Base-by-base conservation (phyloP, 192 early-diverging fungal genomes). In the Funneliformis geosporum region DNA sequence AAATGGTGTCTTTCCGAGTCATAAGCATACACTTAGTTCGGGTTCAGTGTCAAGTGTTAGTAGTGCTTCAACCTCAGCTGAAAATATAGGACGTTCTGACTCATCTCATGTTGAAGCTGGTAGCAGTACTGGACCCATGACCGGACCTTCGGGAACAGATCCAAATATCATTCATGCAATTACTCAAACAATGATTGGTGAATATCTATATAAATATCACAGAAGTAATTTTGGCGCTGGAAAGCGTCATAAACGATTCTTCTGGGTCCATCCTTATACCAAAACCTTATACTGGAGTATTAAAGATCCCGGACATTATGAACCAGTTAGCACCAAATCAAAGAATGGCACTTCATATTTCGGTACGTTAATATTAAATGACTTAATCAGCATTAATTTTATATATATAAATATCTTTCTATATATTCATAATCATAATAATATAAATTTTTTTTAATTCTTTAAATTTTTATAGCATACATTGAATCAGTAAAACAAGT, bases 191-290 rank as follows among this genome's bases (percentile, higher is more conserved):
- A 95, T 95, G 93, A 91, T 95, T 39, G 93, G 93, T 8, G 88
- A 90, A 42, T 92, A 86, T 78, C 83, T 95, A 82, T 88, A 84
- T 85, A 95, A 95, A 83, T 93, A 90, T 74, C 93, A 92, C 27
- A 84, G 90, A 8, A 83, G 87, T 44, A 84, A 74, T 60, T 85
- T 88, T 47, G 85, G 84, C 0, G 80, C 86, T 23, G 93, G 92
- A 76, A 88, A 89, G 47, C 84, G 89, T 12, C 92, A 95, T 67
- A 70, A 85, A 75, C 88, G 93, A 14, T 95, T 89, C 86, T 93
- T 95, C 61, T 95, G 93, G 93, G 88, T 95, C 39, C 92, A 94
- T 68, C 93, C 93, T 27, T 95, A 94, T 60, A 92, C 93, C 27
- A 91, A 90, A 75, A 92, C 91, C 38, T 82, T 95, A 68, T 92